Evolutionary conservation across 2,329 filamentous ascomycete genomes (phyloP).

Genomic region (Colletotrichum siamense): DNA sequence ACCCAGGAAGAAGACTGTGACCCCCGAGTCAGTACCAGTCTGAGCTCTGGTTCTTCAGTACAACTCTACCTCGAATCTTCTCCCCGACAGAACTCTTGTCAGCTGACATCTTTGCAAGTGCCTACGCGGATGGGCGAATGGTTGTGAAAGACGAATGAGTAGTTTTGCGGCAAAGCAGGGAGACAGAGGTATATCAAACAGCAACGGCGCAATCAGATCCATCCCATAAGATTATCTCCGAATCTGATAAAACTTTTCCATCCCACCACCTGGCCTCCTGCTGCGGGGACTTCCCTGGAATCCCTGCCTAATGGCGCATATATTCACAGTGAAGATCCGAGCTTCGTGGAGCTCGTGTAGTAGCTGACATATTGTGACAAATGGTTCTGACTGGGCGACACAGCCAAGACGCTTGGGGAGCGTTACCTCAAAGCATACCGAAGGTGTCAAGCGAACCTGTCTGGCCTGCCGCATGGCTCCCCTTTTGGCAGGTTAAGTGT

Average conservation of each 20-base stretch:
- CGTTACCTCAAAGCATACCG: neutral
- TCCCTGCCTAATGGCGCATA: neutral
- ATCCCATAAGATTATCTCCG: neutral
- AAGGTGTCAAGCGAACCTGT: neutral
- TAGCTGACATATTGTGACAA: neutral
- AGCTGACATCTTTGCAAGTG: neutral
- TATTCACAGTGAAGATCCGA: neutral
- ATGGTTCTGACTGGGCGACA: neutral
- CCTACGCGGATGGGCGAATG: neutral
- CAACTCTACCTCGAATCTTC: neutral
- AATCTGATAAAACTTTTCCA: slow-evolving; percentile 4
- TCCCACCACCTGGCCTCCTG: neutral
- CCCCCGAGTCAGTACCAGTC: neutral
- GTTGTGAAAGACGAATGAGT: neutral
- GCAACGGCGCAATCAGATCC: neutral
- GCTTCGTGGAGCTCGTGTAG: neutral
- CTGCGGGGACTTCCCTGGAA: neutral
- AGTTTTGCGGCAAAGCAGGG: neutral
- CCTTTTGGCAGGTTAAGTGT: neutral
- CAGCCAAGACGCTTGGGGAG: neutral
- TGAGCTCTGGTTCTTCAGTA: neutral
- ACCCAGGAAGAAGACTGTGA: slow-evolving; percentile 21
- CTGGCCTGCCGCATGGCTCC: neutral
- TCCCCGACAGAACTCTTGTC: neutral
- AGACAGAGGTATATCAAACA: neutral